Evolutionary conservation across 148 eudicot genomes (phyloP).

Genomic region (Arctostaphylos glauca): DNA sequence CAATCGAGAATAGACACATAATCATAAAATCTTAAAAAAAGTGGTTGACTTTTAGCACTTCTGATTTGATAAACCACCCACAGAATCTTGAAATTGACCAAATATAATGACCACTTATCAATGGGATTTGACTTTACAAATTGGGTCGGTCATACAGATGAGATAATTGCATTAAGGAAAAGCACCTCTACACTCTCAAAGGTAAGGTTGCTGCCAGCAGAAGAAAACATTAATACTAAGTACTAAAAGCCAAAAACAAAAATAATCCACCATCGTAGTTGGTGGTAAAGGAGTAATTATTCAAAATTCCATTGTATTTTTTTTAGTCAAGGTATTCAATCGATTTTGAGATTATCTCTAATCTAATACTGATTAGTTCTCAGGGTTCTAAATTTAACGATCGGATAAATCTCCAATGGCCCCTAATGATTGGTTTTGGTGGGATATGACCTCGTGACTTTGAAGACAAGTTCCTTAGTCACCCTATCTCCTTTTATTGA

Average conservation of each 20-base stretch:
- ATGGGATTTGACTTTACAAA: neutral
- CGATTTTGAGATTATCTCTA: no score
- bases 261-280: neutral
- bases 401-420: no score
- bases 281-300: no score
- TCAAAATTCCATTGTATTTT: no score
- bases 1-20: neutral
- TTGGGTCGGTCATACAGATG: neutral
- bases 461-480: no score
- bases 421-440: no score
- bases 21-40: neutral
- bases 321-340: no score
- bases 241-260: neutral
- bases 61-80: neutral
- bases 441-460: no score
- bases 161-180: conserved; percentile 1
- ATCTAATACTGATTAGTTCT: no score
- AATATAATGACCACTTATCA: neutral
- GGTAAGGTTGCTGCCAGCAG: neutral
- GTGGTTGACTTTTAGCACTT: neutral
- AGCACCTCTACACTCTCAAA: neutral
- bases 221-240: neutral
- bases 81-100: neutral
- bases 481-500: no score
- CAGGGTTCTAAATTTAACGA: no score